Base-by-base conservation (phyloP, 176 grass and related monocot species). In the Lolium rigidum region DNA sequence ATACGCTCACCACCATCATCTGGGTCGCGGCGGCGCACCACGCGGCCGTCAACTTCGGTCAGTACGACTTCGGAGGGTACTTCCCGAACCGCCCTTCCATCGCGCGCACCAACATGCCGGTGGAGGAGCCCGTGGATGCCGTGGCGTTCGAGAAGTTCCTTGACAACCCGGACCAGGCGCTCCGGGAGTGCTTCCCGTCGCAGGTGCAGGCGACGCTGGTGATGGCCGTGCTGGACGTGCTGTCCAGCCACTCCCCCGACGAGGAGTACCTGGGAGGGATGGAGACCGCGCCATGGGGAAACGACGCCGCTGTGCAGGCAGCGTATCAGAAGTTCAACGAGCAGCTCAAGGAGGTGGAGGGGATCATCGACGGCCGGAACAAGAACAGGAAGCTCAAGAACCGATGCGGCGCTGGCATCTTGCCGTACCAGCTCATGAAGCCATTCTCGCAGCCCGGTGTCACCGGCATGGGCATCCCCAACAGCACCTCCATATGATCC, bases 11-110 rank as follows among this genome's bases (percentile, higher is more conserved):
- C 16, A 98, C 91, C 62, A 87, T 95, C 75, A 89, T 95, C 71
- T 98, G 95, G 95, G 93, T 98, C 9, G 93, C 95, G 0, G 93
- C 93, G 14, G 95, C 93, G 43, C 95, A 98, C 80, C 93, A 94
- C 71, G 89, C 93, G 6, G 91, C 95, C 0, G 91, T 98, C 25
- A 98, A 98, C 88, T 98, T 98, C 63, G 93, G 93, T 15, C 95
- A 98, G 91, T 98, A 92, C 72, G 74, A 80, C 62, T 95, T 85
- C 56, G 93, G 46, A 3, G 93, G 93, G 6, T 98, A 93, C 78
- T 95, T 95, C 78, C 95, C 95, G 0, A 95, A 95, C 83, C 87
- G 91, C 0, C 95, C 93, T 0, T 86, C 93, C 20, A 93, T 95
- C 47, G 93, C 91, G 47, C 93, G 95, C 44, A 95, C 84, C 22